Conservation (phyloP, 2,329 filamentous ascomycete species). For the Cladosporium halotolerans region DNA sequence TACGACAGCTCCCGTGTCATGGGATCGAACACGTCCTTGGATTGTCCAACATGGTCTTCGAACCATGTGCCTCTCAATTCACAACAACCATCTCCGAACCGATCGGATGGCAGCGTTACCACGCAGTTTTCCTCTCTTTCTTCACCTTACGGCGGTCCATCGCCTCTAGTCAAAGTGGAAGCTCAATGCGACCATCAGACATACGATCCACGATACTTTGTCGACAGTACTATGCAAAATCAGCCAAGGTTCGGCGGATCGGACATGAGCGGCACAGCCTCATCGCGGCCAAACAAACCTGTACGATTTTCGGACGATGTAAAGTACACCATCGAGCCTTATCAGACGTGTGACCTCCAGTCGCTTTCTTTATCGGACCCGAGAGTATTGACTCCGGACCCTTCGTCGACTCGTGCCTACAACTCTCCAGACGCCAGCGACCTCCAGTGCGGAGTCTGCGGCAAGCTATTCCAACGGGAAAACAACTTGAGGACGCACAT, state of each 20-base stretch:
- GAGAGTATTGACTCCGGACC: not conserved
- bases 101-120: constrained; percentile 5
- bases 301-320: not conserved
- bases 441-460: constrained; percentile 67
- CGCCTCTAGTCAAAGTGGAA: constrained; percentile 4
- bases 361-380: not conserved
- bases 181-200: not conserved
- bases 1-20: not conserved
- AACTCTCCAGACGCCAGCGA: constrained; percentile 60
- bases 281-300: not conserved
- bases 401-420: constrained; percentile 22
- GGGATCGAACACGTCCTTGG: not conserved
- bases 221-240: not conserved
- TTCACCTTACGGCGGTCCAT: not conserved
- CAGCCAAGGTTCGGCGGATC: not conserved
- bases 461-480: constrained; percentile 71
- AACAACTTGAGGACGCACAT: constrained; percentile 86
- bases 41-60: not conserved
- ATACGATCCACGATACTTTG: not conserved
- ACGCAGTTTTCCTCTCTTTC: not conserved
- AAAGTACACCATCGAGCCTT: not conserved
- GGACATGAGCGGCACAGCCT: not conserved
- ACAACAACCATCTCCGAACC: constrained; percentile 5
- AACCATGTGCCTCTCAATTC: not conserved
- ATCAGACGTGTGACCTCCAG: not conserved